A percentile compares a stretch with the other conserved stretches of the same genome.
phyloP scores from a whole-genome alignment of 2,329 filamentous ascomycete genomes.

The Coleophoma eucalyptorum region DNA sequence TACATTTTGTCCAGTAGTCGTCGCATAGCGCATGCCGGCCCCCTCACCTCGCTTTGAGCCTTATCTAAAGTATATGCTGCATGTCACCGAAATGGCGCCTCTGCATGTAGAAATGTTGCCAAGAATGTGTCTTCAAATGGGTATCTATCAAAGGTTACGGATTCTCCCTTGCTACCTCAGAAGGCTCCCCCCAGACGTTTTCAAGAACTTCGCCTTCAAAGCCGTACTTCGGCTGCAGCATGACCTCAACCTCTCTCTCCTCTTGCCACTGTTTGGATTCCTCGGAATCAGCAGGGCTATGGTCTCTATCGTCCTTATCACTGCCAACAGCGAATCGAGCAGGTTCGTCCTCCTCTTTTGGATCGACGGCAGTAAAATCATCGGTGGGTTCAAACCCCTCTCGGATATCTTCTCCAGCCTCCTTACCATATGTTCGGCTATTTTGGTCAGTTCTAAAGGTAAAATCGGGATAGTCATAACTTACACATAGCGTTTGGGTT shows the following conservation, averaged over 20 bases:
- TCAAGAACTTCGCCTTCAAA: conserved; percentile 28
- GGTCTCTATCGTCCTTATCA: conserved; percentile 21
- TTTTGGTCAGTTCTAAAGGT: background rate
- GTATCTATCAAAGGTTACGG: conserved; percentile 16
- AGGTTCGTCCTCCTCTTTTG: conserved; percentile 35
- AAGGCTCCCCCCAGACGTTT: conserved; percentile 29
- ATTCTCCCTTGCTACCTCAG: conserved; percentile 22
- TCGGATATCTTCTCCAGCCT: conserved; percentile 44
- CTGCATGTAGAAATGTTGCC: background rate
- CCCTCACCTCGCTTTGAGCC: too few relatives aligned
- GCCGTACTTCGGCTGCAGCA: conserved; percentile 29
- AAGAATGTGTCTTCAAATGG: background rate
- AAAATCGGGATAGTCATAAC: conserved; percentile 17
- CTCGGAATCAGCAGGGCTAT: conserved; percentile 30
- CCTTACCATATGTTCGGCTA: conserved; percentile 42
- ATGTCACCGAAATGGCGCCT: too few relatives aligned
- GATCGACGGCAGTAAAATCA: conserved; percentile 34
- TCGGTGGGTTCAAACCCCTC: conserved; percentile 50
- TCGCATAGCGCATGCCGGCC: too few relatives aligned
- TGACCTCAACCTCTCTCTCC: conserved; percentile 12
- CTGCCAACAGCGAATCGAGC: conserved; percentile 20
- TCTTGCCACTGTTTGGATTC: conserved; percentile 40
- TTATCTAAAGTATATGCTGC: too few relatives aligned
- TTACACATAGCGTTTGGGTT: conserved; percentile 51
- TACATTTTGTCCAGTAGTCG: too few relatives aligned